Base-by-base conservation (phyloP, 371 early-diverging fungal species). In the Conidiobolus incongruus region DNA sequence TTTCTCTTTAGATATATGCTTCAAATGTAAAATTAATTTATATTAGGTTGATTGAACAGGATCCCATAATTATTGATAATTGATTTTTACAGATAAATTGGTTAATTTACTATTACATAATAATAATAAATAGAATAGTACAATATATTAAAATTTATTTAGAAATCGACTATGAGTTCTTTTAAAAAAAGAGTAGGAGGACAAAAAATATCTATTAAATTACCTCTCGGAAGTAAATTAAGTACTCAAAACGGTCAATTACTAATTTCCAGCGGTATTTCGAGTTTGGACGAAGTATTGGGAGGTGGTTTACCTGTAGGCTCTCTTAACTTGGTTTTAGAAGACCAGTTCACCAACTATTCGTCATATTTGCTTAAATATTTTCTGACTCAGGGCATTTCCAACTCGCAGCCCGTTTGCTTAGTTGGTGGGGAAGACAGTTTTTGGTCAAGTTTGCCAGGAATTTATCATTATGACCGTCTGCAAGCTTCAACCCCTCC, bases 251-350 rank as follows among this genome's bases (percentile, higher is more conserved):
- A 26, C 8, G 26, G 26, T 8, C 26, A 26, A 26, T 26, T 42
- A 5, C n/a, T 42, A 15, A 42, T n/a, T 42, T 31, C 32, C 2
- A 31, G 19, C 13, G 42, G 42, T 30, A 42, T 42, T 4, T 13
- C 24, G n/a, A 26, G 28, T 16, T 17, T 42, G 29, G 42, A 42
- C 31, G 32, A 28, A 13, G 17, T 42, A 11, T 47, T 81, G 1
- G 84, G 82, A 29, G 88, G 82, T 29, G 92, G 92, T 6, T 58
- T 87, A 7, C 86, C 90, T 2, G 63, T 88, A 0, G 89, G 89
- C 40, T 70, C 81, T 0, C 55, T 88, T 7, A 54, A 79, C 19
- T 55, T 92, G 38, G 63, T 92, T 41, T 71, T 77, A 41, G 73
- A 78, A 47, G 90, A 93, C 53, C 69, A 74, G 10, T 68, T 68